phyloP scores from a whole-genome alignment of 306 rosid species.

The Ormosia semicastrata region DNA sequence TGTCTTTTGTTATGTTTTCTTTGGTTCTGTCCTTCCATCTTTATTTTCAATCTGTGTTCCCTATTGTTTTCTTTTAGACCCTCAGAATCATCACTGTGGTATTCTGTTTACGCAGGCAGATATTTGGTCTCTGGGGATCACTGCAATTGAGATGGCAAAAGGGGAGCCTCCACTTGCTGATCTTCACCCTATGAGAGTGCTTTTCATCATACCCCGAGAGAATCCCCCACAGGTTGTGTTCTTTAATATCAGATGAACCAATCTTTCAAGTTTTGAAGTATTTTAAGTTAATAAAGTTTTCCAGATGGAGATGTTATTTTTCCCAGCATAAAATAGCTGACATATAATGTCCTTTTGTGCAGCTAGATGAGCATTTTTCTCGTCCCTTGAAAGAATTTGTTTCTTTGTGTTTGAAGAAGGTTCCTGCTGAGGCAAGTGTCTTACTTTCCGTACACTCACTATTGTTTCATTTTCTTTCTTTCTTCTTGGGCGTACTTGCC shows the following conservation, averaged over 20 bases:
- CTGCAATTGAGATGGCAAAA: conserved; percentile 99
- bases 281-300: conserved; percentile 6
- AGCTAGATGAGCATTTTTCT: conserved; percentile 99
- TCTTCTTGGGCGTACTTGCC: conserved; percentile 3
- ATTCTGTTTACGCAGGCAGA: conserved; percentile 80
- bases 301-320: conserved; percentile 20
- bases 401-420: conserved; percentile 85
- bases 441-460: background rate
- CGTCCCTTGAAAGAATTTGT: conserved; percentile 96
- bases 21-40: conserved; percentile 7
- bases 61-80: conserved; percentile 10
- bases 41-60: conserved; percentile 11
- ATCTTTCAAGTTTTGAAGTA: conserved; percentile 14
- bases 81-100: conserved; percentile 26
- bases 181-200: conserved; percentile 99
- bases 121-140: conserved; percentile 97
- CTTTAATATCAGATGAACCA: background rate
- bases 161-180: conserved; percentile 99
- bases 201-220: conserved; percentile 97
- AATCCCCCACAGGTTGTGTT: conserved; percentile 90
- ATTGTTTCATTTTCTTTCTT: conserved; percentile 24
- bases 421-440: conserved; percentile 86
- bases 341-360: conserved; percentile 40
- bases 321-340: conserved; percentile 9
- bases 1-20: conserved; percentile 12